Evolutionary conservation across 345 rosid species (phyloP).

Genomic region (Bruguiera sexangula): DNA sequence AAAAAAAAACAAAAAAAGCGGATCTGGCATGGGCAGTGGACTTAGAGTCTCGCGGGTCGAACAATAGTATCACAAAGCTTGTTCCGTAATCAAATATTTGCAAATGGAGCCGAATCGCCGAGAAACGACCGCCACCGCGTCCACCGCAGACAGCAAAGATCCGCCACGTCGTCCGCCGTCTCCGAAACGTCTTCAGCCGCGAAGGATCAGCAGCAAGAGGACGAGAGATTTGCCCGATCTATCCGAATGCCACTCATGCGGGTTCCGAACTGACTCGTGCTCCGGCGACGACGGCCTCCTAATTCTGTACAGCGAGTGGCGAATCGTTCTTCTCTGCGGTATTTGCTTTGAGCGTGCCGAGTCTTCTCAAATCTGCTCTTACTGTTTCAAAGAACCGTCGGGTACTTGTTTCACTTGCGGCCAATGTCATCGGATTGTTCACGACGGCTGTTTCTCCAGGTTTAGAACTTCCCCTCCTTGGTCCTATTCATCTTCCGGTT

Average conservation of each 20-base stretch:
- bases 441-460: slow-evolving; percentile 35
- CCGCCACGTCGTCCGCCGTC: no score
- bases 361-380: slow-evolving; percentile 45
- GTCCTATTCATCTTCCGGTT: slow-evolving; percentile 32
- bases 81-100: no score
- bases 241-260: slow-evolving; percentile 57
- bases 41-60: no score
- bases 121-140: no score
- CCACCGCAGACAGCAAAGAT: no score
- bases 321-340: slow-evolving; percentile 44
- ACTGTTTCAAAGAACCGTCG: slow-evolving; percentile 39
- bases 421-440: slow-evolving; percentile 37
- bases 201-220: slow-evolving; percentile 18
- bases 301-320: slow-evolving; percentile 56
- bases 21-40: no score
- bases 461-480: slow-evolving; percentile 32
- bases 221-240: slow-evolving; percentile 55
- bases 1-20: no score
- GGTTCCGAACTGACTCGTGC: slow-evolving; percentile 38
- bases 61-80: no score
- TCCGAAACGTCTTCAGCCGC: no score
- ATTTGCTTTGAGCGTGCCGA: slow-evolving; percentile 34
- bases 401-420: slow-evolving; percentile 27
- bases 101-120: no score
- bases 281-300: slow-evolving; percentile 37